A percentile compares a stretch with the other conserved stretches of the same genome.
Evolutionary conservation across 1,284 basidiomycete genomes (phyloP).

Genomic region (Microbotryum saponariae): DNA sequence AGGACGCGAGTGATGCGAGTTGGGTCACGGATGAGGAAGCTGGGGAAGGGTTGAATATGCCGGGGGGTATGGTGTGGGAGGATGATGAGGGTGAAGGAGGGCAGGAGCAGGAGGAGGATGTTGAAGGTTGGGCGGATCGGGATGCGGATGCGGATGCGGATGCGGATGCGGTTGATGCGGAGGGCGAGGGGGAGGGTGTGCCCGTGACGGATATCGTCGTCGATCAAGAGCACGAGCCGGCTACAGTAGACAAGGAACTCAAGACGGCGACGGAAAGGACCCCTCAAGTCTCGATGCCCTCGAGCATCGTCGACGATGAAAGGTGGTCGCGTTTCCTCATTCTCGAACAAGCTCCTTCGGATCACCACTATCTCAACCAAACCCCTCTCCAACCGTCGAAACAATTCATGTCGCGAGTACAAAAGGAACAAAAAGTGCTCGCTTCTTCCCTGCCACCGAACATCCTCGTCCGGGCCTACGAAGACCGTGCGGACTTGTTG

Average conservation of each 20-base stretch:
- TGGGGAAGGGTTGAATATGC: slow-evolving; percentile 16
- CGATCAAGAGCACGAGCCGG: slow-evolving; percentile 14
- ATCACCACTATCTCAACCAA: slow-evolving; percentile 64
- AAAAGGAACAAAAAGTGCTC: slow-evolving; percentile 75
- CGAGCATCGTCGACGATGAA: slow-evolving; percentile 37
- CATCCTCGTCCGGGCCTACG: slow-evolving; percentile 50
- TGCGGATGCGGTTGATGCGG: background rate
- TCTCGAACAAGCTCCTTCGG: slow-evolving; percentile 62
- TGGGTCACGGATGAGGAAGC: slow-evolving; percentile 6
- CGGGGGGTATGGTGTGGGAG: slow-evolving; percentile 11
- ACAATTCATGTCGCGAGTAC: slow-evolving; percentile 62
- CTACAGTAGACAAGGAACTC: background rate
- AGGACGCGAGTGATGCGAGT: slow-evolving; percentile 16
- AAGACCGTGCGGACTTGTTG: slow-evolving; percentile 74
- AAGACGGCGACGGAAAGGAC: background rate
- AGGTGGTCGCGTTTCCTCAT: slow-evolving; percentile 71
- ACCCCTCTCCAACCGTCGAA: slow-evolving; percentile 53
- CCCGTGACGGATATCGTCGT: background rate
- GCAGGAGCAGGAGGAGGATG: slow-evolving; percentile 22
- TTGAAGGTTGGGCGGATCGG: slow-evolving; percentile 28
- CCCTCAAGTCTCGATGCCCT: slow-evolving; percentile 23
- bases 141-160: slow-evolving; percentile 2
- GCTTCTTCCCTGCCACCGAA: slow-evolving; percentile 63
- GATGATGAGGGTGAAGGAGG: slow-evolving; percentile 25
- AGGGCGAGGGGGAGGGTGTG: slow-evolving; percentile 35